Base-by-base conservation (phyloP, 2,329 filamentous ascomycete species). In the Lachnellula cervina region DNA sequence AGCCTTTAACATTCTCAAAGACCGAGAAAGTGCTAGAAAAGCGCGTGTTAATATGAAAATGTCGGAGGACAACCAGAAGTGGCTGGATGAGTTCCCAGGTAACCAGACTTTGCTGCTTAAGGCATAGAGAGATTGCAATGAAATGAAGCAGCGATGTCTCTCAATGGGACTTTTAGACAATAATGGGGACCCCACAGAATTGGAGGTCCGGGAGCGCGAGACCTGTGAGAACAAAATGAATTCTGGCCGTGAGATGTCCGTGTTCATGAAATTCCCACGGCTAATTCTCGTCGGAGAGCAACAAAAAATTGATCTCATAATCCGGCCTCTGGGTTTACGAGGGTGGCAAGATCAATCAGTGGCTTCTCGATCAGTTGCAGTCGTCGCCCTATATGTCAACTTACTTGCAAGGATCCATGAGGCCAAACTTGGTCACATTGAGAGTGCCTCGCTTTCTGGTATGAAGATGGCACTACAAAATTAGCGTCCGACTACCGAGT, bases 91-190 rank as follows among this genome's bases (percentile, higher is more conserved):
- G 9, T 61, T 58, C n/a, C 48, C 58, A 2, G 11, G 23, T 7
- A 13, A 38, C 34, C 37, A 60, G 25, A 44, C 38, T 3, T 35
- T 50, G 4, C 40, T 67, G 0, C 9, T 48, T 2, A 19, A 17
- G 16, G 19, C 48, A 1, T 49, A 62, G 17, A 38, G 14, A 1
- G 61, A 63, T 14, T 45, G 57, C 0, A 38, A 45, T 13, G 6
- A 40, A 1, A 54, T 66, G 35, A 56, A 49, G 25, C 14, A 40
- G 19, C 13, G 57, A 5, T 67, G 64, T 35, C 44, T 65, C 1
- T 21, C 45, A 11, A 28, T 51, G 17, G 61, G 59, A 5, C 44
- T 68, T 9, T 55, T 67, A 4, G 63, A 68, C 38, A 57, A 66
- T 13, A 43, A 58, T 43, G 64, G 58, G 7, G 53, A 66, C 1